Conservation (phyloP, 495 filamentous ascomycete species). For the Penicillium steckii region DNA sequence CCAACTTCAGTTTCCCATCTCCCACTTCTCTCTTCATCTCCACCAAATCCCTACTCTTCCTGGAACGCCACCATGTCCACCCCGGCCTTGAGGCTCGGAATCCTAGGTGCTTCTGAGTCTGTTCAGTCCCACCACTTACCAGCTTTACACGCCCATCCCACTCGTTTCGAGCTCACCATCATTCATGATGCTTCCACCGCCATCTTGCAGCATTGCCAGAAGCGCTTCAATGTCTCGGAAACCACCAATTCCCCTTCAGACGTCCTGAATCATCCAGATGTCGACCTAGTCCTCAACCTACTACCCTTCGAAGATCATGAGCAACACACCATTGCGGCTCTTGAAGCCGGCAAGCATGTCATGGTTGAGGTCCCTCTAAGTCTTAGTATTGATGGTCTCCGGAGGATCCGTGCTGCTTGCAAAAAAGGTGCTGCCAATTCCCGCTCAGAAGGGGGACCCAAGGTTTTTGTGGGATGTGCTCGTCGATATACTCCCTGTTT, state of each 20-base stretch:
- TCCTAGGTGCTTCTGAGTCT: conserved; percentile 45
- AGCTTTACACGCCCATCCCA: conserved; percentile 37
- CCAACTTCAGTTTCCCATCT: background rate
- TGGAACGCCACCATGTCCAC: conserved; percentile 17
- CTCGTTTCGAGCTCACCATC: conserved; percentile 36
- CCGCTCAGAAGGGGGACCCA: conserved; percentile 20
- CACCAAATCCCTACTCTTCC: background rate
- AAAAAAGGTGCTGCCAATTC: conserved; percentile 15
- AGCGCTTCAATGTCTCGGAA: conserved; percentile 9
- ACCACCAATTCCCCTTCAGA: conserved; percentile 12
- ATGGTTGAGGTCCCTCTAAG: conserved; percentile 57
- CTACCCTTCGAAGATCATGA: conserved; percentile 53
- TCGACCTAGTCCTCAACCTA: conserved; percentile 53
- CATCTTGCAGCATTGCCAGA: conserved; percentile 9
- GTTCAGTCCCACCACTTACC: conserved; percentile 53
- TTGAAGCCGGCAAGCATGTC: conserved; percentile 51
- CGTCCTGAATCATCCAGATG: conserved; percentile 19
- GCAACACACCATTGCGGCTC: conserved; percentile 45
- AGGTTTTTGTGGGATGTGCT: conserved; percentile 55
- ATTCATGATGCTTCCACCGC: conserved; percentile 39
- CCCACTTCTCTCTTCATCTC: background rate
- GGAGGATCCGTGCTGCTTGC: conserved; percentile 40
- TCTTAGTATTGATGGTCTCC: conserved; percentile 37
- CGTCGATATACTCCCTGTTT: conserved; percentile 54
- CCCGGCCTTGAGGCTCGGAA: conserved; percentile 37